Conservation (phyloP, 371 early-diverging fungal species). For the Circinella minor region DNA sequence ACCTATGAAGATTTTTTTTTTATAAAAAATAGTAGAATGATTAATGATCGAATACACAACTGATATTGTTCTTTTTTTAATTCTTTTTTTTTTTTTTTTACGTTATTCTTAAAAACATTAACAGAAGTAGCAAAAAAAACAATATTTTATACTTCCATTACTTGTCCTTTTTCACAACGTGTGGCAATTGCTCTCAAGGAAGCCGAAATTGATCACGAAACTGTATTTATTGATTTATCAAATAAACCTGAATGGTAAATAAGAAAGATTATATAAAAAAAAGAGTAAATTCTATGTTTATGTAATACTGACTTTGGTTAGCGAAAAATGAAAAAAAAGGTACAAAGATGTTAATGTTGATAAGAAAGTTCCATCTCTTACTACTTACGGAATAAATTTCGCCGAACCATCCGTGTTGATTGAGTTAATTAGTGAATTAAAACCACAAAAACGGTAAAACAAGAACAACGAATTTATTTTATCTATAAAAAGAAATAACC, state of each 20-base stretch:
- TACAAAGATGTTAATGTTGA: slow-evolving; percentile 57
- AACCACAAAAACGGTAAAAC: slow-evolving; percentile 53
- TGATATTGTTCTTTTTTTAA: too few relatives aligned
- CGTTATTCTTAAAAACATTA: too few relatives aligned
- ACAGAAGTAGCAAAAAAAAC: slow-evolving; percentile 23
- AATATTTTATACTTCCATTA: slow-evolving; percentile 51
- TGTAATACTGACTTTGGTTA: too few relatives aligned
- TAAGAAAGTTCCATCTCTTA: slow-evolving; percentile 54
- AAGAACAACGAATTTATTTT: not conserved
- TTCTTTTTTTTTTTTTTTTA: too few relatives aligned
- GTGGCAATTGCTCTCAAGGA: slow-evolving; percentile 60
- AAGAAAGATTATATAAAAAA: too few relatives aligned
- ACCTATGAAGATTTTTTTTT: too few relatives aligned
- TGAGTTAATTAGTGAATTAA: slow-evolving; percentile 54
- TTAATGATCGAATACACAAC: too few relatives aligned
- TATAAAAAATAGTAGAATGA: too few relatives aligned
- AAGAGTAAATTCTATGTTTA: too few relatives aligned
- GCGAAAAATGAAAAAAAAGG: slow-evolving; percentile 18
- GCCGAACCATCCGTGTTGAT: slow-evolving; percentile 57
- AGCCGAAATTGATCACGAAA: slow-evolving; percentile 48
- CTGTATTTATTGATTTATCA: slow-evolving; percentile 60
- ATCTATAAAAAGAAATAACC: too few relatives aligned
- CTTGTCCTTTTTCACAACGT: slow-evolving; percentile 71
- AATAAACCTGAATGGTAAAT: slow-evolving; percentile 66
- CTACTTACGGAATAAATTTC: slow-evolving; percentile 36